A percentile compares a stretch with the other conserved stretches of the same genome.
These are phyloP conservation scores for Fusarium mexicanum DNA, from an alignment of 2,329 filamentous ascomycete species.

Conservation along the genomic window DNA sequence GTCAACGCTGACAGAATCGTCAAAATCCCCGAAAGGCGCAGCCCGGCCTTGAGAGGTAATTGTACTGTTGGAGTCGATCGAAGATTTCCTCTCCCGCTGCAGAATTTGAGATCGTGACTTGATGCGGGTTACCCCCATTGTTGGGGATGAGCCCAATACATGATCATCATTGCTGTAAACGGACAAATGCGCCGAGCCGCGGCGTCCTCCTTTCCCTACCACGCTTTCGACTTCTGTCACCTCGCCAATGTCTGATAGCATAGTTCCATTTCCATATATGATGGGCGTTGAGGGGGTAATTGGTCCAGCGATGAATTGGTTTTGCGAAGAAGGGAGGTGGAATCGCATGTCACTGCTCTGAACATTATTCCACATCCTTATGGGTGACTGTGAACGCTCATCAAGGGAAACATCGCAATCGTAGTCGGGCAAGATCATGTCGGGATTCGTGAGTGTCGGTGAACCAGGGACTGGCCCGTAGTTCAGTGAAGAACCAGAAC, in stretches of 20 bases:
- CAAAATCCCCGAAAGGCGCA: slow-evolving; percentile 67
- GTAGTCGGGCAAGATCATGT: slow-evolving; percentile 90
- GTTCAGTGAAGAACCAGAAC: slow-evolving; percentile 43
- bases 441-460: slow-evolving; percentile 90
- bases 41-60: slow-evolving; percentile 62
- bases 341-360: slow-evolving; percentile 53
- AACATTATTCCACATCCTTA: slow-evolving; percentile 63
- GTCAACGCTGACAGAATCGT: slow-evolving; percentile 69
- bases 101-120: slow-evolving; percentile 57
- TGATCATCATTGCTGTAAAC: slow-evolving; percentile 48
- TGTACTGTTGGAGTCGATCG: slow-evolving; percentile 70
- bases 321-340: slow-evolving; percentile 52
- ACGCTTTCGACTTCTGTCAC: slow-evolving; percentile 65
- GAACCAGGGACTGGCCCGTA: slow-evolving; percentile 70
- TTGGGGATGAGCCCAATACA: slow-evolving; percentile 56
- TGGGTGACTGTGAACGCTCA: slow-evolving; percentile 59
- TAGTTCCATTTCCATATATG: slow-evolving; percentile 75
- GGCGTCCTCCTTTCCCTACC: slow-evolving; percentile 54
- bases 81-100: slow-evolving; percentile 61
- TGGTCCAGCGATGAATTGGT: slow-evolving; percentile 54
- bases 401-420: slow-evolving; percentile 66
- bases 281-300: slow-evolving; percentile 69
- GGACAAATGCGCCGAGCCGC: slow-evolving; percentile 50
- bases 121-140: slow-evolving; percentile 53
- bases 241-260: slow-evolving; percentile 73